Percentiles rank a stretch among this genome's conserved stretches.
Evolutionary conservation across 106 monocot genomes (phyloP).

Genomic region (Alisma plantagoaquatica): DNA sequence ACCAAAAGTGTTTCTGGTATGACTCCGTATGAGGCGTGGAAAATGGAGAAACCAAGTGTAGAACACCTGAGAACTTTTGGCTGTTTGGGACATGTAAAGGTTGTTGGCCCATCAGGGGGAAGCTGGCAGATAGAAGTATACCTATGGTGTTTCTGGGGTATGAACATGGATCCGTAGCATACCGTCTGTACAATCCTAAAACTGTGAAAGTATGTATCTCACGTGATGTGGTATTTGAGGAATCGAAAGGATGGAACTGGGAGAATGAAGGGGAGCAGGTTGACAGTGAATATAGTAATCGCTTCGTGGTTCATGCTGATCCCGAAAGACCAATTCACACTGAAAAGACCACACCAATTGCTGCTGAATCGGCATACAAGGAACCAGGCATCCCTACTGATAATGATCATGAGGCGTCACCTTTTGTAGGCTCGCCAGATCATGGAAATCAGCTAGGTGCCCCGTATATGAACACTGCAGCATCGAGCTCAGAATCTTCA

Average conservation of each 20-base stretch:
- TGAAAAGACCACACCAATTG: too few species aligned
- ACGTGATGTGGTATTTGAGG: slow-evolving; percentile 7
- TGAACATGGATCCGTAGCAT: slow-evolving; percentile 2
- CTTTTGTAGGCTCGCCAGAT: too few species aligned
- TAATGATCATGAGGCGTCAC: too few species aligned
- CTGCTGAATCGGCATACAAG: too few species aligned
- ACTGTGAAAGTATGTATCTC: neutral
- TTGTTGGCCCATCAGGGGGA: slow-evolving; percentile 9
- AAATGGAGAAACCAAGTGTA: slow-evolving; percentile 4
- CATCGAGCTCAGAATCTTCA: too few species aligned
- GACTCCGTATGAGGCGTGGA: slow-evolving; percentile 16
- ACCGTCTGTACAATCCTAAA: slow-evolving; percentile 1
- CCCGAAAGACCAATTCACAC: too few species aligned
- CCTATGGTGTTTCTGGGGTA: slow-evolving; percentile 6
- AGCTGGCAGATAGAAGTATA: neutral
- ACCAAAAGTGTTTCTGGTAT: neutral
- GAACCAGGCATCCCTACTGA: too few species aligned
- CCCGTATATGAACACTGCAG: too few species aligned
- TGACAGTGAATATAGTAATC: too few species aligned
- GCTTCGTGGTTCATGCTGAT: too few species aligned
- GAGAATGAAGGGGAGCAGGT: too few species aligned
- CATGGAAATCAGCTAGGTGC: too few species aligned
- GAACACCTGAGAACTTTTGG: slow-evolving; percentile 15
- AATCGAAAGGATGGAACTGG: neutral
- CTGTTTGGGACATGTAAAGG: slow-evolving; percentile 7